Conservation (phyloP, 225 moss, liverwort and hornwort species). For the Takakia lepidozioides region DNA sequence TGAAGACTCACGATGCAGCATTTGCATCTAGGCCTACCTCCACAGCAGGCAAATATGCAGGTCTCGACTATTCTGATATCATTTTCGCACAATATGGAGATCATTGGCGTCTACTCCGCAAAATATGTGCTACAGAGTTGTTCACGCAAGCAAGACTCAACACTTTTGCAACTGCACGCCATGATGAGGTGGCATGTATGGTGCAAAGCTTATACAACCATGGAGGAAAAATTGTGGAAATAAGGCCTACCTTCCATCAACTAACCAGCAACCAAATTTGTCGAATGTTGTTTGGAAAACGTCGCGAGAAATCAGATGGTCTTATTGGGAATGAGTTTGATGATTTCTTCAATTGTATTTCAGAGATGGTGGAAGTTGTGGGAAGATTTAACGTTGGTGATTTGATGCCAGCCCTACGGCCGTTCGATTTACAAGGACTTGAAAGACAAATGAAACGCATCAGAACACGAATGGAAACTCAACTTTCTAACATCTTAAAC, state of each 20-base stretch:
- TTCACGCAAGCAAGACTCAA: too few relatives aligned
- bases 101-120: too few relatives aligned
- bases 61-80: too few relatives aligned
- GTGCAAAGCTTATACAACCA: too few relatives aligned
- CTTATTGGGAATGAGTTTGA: neutral
- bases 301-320: neutral
- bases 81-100: too few relatives aligned
- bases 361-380: neutral
- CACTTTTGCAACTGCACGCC: too few relatives aligned
- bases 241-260: neutral
- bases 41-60: too few relatives aligned
- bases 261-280: neutral
- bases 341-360: neutral
- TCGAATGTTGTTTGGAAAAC: conserved; percentile 1
- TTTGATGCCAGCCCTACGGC: neutral
- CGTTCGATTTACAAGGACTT: conserved; percentile 1
- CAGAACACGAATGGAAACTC: neutral
- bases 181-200: too few relatives aligned
- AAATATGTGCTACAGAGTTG: too few relatives aligned
- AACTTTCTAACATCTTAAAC: neutral
- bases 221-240: neutral
- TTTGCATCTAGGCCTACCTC: too few relatives aligned
- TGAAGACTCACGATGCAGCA: too few relatives aligned
- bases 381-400: neutral
- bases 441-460: neutral